Percentiles rank a stretch among this genome's conserved stretches.
These are phyloP conservation scores for Aspergillus transmontanensis DNA, from an alignment of 2,329 filamentous ascomycete genomes.

Conservation along the genomic window DNA sequence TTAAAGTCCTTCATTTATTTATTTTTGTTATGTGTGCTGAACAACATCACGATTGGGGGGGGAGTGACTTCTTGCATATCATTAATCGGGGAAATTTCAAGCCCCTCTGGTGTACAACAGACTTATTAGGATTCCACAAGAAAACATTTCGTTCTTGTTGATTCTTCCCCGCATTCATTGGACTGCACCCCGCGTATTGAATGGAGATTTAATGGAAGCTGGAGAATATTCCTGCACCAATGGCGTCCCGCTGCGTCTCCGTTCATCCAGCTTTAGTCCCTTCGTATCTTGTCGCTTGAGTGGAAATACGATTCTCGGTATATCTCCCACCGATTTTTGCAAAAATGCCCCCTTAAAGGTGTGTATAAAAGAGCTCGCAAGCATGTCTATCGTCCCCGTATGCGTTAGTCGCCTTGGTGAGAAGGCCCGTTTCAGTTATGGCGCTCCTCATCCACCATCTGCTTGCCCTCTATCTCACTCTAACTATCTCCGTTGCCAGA, in stretches of 20 bases:
- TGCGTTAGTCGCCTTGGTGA: neutral
- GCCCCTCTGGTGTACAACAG: neutral
- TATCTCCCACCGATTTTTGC: constrained; percentile 15
- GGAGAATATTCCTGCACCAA: constrained; percentile 31
- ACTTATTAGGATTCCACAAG: neutral
- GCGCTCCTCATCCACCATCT: constrained; percentile 8
- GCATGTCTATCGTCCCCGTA: neutral
- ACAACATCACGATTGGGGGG: neutral
- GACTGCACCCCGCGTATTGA: neutral
- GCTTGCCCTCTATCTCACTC: constrained; percentile 3
- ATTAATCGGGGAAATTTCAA: neutral
- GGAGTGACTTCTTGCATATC: neutral
- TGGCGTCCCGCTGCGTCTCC: constrained; percentile 12
- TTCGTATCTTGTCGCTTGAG: neutral
- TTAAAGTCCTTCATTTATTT: neutral
- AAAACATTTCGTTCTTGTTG: neutral
- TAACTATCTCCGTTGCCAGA: constrained; percentile 13
- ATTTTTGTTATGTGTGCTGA: neutral
- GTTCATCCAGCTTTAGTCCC: neutral
- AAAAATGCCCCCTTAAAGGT: neutral
- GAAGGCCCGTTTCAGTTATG: constrained; percentile 10
- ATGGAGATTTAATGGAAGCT: neutral
- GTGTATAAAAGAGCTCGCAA: neutral
- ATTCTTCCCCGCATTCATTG: neutral
- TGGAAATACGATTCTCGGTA: constrained; percentile 13